These are phyloP conservation scores for Aspergillus texensis DNA, from an alignment of 2,329 filamentous ascomycete species.

Conservation along the genomic window DNA sequence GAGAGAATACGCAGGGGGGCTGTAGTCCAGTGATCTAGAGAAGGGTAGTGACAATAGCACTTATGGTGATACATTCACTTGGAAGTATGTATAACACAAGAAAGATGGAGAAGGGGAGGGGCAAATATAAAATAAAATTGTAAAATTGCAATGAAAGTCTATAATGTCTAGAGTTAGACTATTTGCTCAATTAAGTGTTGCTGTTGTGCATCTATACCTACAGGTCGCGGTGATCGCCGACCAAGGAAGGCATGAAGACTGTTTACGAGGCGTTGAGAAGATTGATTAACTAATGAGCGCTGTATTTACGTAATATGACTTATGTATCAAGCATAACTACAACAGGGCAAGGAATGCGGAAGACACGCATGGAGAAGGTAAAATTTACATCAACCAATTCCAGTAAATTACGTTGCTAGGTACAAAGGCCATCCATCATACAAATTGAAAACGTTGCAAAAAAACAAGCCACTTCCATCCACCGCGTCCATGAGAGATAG, in stretches of 20 bases:
- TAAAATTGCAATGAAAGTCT: not conserved
- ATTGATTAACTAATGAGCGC: too few species aligned
- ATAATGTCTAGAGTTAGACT: not conserved
- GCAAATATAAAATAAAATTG: not conserved
- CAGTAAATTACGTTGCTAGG: conserved; percentile 22
- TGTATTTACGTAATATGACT: too few species aligned
- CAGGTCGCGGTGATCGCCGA: too few species aligned
- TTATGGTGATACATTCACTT: not conserved
- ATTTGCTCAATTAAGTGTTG: not conserved
- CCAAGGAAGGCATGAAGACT: too few species aligned
- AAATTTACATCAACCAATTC: conserved; percentile 7
- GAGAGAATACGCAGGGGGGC: not conserved
- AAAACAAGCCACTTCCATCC: conserved; percentile 19
- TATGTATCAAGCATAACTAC: too few species aligned
- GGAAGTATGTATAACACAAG: too few species aligned
- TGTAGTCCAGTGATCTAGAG: not conserved
- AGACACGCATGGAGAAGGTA: not conserved
- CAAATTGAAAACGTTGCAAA: conserved; percentile 15
- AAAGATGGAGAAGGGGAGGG: not conserved
- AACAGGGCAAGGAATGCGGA: not conserved
- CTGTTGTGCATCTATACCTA: too few species aligned
- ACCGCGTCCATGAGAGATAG: conserved; percentile 21
- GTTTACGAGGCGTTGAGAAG: too few species aligned
- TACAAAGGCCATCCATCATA: conserved; percentile 25
- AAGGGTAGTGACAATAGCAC: not conserved